Conservation (phyloP, 495 filamentous ascomycete genomes). For the Margaritispora aquatica region DNA sequence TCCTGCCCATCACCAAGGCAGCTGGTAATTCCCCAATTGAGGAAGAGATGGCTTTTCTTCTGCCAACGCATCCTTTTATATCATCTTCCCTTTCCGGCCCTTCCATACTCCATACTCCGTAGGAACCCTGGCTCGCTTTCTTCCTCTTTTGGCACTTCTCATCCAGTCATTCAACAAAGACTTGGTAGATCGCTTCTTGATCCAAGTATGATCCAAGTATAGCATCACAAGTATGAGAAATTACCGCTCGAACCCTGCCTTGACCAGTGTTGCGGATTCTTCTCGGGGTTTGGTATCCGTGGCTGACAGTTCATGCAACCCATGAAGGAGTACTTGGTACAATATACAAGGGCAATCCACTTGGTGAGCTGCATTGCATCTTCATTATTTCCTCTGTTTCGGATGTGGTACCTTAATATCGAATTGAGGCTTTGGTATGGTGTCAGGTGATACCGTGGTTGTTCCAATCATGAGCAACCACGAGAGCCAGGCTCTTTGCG, state of each 20-base stretch:
- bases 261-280: slow-evolving; percentile 3
- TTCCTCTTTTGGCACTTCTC: background rate
- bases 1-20: background rate
- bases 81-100: background rate
- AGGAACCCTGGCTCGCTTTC: background rate
- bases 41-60: background rate
- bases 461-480: slow-evolving; percentile 3
- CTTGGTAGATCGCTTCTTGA: background rate
- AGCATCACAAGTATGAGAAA: background rate
- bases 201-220: slow-evolving; percentile 4
- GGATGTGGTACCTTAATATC: background rate
- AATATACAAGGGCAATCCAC: background rate
- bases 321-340: background rate
- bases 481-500: background rate
- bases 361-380: background rate
- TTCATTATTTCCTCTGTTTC: background rate
- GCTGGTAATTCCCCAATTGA: background rate
- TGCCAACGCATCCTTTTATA: background rate
- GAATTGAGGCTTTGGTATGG: background rate
- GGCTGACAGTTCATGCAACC: slow-evolving; percentile 6
- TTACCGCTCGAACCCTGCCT: slow-evolving; percentile 3
- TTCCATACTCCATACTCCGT: background rate
- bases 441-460: slow-evolving; percentile 8
- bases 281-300: background rate
- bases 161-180: background rate